Conservation (phyloP, 1,284 basidiomycete species). For the Rhodotorula sp. region DNA sequence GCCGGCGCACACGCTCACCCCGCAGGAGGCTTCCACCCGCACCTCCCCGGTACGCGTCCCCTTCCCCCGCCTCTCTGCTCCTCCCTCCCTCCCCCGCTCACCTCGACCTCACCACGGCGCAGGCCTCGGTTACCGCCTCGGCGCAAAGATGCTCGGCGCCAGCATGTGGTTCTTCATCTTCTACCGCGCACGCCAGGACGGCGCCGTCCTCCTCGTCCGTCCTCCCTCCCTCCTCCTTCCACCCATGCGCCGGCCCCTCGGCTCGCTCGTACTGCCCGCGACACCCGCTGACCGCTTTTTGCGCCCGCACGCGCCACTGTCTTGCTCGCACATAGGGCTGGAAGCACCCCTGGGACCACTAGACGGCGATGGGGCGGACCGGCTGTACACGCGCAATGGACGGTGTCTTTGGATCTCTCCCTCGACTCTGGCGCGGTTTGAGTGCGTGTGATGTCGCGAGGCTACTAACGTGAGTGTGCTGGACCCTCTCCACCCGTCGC, state of each 20-base stretch:
- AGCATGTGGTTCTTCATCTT: constrained; percentile 99
- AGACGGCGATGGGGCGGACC: neutral
- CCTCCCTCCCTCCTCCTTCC: neutral
- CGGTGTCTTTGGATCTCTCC: neutral
- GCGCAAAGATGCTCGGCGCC: constrained; percentile 81
- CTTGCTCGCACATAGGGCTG: constrained; percentile 51
- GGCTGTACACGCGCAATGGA: neutral
- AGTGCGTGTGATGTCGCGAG: neutral
- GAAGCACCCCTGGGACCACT: constrained; percentile 58
- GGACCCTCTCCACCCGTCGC: too few relatives aligned
- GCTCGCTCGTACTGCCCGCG: neutral
- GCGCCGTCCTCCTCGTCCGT: constrained; percentile 56
- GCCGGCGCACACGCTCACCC: constrained; percentile 33
- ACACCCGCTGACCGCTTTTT: neutral
- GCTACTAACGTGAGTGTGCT: too few relatives aligned
- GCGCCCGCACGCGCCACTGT: neutral
- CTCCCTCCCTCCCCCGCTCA: neutral
- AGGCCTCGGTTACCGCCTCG: constrained; percentile 70
- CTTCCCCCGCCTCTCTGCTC: neutral
- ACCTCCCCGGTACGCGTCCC: constrained; percentile 30
- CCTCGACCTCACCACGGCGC: constrained; percentile 46
- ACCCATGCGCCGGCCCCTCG: constrained; percentile 2
- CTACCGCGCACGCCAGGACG: constrained; percentile 62
- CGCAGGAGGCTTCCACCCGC: constrained; percentile 41
- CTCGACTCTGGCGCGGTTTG: neutral